Evolutionary conservation across 176 grass and related monocot species (phyloP), one percentile per base, ranked within the genome.

Genomic region (Paspalum notatum): DNA sequence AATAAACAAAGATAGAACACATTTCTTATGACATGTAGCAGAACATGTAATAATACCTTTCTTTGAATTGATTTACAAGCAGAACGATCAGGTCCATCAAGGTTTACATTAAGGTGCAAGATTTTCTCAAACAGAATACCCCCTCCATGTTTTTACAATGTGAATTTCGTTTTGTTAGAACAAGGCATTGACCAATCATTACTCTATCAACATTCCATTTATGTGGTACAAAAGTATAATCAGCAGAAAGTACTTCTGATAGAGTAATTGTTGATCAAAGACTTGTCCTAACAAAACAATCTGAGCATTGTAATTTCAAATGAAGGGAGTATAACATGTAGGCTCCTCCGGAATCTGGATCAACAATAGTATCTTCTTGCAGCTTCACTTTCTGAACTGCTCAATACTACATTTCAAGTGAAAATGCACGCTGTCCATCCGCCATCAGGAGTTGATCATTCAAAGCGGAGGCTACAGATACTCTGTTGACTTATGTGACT

Each of bases 11-110:
- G 78, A 16, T 13, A 68, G 44, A 12, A 48, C 41, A 65, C 16
- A 73, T 67, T 59, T 84, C 21, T 61, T 38, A 74, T 67, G 59
- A 26, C 15, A 66, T 66, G 20, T 52, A 78, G 61, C 40, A 73
- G 42, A 65, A 73, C 14, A 72, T 51, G 69, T 41, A 66, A 66
- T 38, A 83, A 20, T 18, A 79, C 81, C 27, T 80, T 74, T 78
- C 8, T 27, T 52, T 7, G 15, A 83, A 42, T n/a, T 72, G 12
- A 2, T 67, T n/a, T 0, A 0, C 5, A 16, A 52, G 70, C 2
- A 37, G 8, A 77, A 72, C 53, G 57, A 75, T 66, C 38, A 72
- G 15, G 1, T 12, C 55, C 51, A 27, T 40, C 47, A 26, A 72
- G 43, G 53, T 63, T 79, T 62, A 71, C 52, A 62, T 58, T 56